A percentile compares a stretch with the other conserved stretches of the same genome.
phyloP scores from a whole-genome alignment of 495 filamentous ascomycete genomes.

The Aspergillus ellipticus region DNA sequence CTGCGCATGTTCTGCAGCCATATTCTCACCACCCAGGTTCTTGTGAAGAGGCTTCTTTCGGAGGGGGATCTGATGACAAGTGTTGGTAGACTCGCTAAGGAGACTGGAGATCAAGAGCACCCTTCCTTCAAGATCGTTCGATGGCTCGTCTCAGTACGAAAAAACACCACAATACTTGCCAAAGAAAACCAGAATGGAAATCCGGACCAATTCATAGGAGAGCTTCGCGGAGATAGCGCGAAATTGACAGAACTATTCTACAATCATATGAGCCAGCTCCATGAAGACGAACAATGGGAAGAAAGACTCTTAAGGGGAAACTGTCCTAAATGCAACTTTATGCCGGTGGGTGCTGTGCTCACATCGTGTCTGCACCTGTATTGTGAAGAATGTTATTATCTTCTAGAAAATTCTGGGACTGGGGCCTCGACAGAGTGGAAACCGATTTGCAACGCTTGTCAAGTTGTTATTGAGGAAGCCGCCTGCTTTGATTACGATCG shows the following conservation, averaged over 20 bases:
- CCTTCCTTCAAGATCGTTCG: slow-evolving; percentile 12
- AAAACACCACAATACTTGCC: not conserved
- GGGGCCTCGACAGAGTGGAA: slow-evolving; percentile 14
- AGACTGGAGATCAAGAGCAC: not conserved
- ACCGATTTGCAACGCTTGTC: slow-evolving; percentile 21
- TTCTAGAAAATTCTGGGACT: slow-evolving; percentile 20
- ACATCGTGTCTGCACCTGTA: slow-evolving; percentile 49
- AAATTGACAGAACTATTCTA: not conserved
- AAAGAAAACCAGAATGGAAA: not conserved
- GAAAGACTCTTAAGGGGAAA: slow-evolving; percentile 24
- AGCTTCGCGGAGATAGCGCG: slow-evolving; percentile 3
- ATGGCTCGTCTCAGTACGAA: slow-evolving; percentile 6
- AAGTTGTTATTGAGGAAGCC: slow-evolving; percentile 9
- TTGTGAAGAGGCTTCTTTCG: slow-evolving; percentile 41
- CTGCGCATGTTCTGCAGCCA: slow-evolving; percentile 53
- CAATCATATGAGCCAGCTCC: slow-evolving; percentile 26
- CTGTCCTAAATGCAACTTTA: slow-evolving; percentile 33
- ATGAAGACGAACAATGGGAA: slow-evolving; percentile 21
- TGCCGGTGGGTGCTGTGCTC: slow-evolving; percentile 27
- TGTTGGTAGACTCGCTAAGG: slow-evolving; percentile 18
- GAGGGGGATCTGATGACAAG: slow-evolving; percentile 33
- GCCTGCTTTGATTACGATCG: slow-evolving; percentile 7
- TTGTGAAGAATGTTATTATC: slow-evolving; percentile 42
- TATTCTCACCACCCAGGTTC: slow-evolving; percentile 43
- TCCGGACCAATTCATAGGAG: not conserved